Evolutionary conservation across 2,329 filamentous ascomycete species (phyloP).

Genomic region (Leptographium lundbergii): DNA sequence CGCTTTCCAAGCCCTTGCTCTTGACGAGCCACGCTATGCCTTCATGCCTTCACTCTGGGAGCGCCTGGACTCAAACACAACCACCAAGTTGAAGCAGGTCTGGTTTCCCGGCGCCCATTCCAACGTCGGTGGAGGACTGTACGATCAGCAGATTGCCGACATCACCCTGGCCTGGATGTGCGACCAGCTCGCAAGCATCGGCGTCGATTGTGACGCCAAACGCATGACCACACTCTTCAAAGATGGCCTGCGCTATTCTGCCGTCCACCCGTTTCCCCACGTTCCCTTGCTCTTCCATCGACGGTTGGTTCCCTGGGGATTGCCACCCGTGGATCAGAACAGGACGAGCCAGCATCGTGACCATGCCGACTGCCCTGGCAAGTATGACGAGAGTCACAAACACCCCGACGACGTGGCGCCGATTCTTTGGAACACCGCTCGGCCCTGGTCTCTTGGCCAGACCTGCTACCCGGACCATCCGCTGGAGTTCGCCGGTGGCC

Average conservation of each 20-base stretch:
- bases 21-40: constrained; percentile 32
- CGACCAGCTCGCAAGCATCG: constrained; percentile 20
- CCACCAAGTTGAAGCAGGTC: constrained; percentile 20
- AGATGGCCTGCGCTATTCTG: constrained; percentile 18
- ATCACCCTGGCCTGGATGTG: constrained; percentile 23
- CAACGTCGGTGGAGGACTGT: constrained; percentile 49
- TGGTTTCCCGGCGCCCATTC: constrained; percentile 53
- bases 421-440: constrained; percentile 13
- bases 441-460: constrained; percentile 19
- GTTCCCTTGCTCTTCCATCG: constrained; percentile 6
- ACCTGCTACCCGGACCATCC: constrained; percentile 15
- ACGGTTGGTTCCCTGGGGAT: not conserved
- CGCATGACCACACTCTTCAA: constrained; percentile 16
- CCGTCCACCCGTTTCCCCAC: constrained; percentile 20
- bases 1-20: constrained; percentile 37
- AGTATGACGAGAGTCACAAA: constrained; percentile 13
- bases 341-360: constrained; percentile 10
- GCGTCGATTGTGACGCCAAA: constrained; percentile 18
- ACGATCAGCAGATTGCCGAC: constrained; percentile 20
- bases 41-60: constrained; percentile 32
- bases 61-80: constrained; percentile 15
- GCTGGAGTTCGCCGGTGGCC: constrained; percentile 17
- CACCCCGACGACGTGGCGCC: constrained; percentile 5
- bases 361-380: constrained; percentile 15
- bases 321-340: not conserved